phyloP scores from a whole-genome alignment of 768 basidiomycete genomes.

The Mycena floridula region DNA sequence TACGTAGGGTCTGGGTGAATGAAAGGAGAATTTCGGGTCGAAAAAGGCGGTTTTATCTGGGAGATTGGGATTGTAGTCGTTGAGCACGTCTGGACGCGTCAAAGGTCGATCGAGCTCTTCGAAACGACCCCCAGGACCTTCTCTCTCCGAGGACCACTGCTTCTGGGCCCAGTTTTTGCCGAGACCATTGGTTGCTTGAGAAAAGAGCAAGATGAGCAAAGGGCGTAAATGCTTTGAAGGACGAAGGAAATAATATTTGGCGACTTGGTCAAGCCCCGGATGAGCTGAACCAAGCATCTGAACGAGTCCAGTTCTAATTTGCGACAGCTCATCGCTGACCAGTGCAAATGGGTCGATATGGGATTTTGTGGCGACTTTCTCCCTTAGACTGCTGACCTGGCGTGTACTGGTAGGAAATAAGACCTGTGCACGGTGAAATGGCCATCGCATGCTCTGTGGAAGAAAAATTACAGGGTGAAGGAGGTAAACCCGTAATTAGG shows the following conservation, averaged over 20 bases:
- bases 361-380: too few species aligned
- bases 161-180: slow-evolving; percentile 56
- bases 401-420: too few species aligned
- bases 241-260: slow-evolving; percentile 89
- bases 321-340: slow-evolving; percentile 60
- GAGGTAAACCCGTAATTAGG: too few species aligned
- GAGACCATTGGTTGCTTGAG: slow-evolving; percentile 87
- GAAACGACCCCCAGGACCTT: slow-evolving; percentile 40
- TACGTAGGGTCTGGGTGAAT: slow-evolving; percentile 23
- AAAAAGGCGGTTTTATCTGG: slow-evolving; percentile 57
- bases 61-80: slow-evolving; percentile 85
- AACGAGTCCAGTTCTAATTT: slow-evolving; percentile 64
- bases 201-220: slow-evolving; percentile 77
- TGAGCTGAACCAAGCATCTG: slow-evolving; percentile 78
- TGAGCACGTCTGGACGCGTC: slow-evolving; percentile 69
- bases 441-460: too few species aligned
- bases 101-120: slow-evolving; percentile 69
- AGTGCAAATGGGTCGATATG: slow-evolving; percentile 68
- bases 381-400: too few species aligned
- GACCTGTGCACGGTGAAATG: too few species aligned
- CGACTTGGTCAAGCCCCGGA: slow-evolving; percentile 75
- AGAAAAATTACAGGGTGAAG: too few species aligned
- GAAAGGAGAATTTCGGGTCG: slow-evolving; percentile 33
- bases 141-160: slow-evolving; percentile 44
- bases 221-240: slow-evolving; percentile 90